Base-by-base conservation (phyloP, 176 grass and related monocot genomes). In the Paspalum notatum region DNA sequence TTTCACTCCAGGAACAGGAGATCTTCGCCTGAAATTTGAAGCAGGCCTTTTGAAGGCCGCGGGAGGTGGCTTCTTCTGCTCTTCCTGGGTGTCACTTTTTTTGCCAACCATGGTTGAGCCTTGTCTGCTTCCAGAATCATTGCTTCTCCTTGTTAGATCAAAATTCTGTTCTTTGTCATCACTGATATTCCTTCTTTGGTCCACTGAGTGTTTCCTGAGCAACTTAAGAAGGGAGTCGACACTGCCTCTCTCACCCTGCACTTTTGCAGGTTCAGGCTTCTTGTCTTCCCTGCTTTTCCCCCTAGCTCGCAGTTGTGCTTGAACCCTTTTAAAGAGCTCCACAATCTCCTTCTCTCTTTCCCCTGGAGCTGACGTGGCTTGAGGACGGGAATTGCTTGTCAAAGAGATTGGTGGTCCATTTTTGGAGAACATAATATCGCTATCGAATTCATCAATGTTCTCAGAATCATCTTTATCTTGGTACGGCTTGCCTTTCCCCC, bases 291-390 rank as follows among this genome's bases (percentile, higher is more conserved):
- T 84, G 52, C 80, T 68, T 69, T 84, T 72, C 2, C 85, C 61
- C 64, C 72, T 81, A 7, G 78, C 73, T 74, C 89, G 80, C 52
- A 92, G 46, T 54, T 92, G 90, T n/a, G 92, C 72, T 81, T 91
- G 90, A 37, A 92, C 88, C 66, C 81, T 98, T 91, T 86, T 92
- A 67, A 98, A 95, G 26, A 98, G 75, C 75, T 87, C 84, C 50
- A 95, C 77, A 22, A 93, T 95, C 66, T 91, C 92, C 62, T 89
- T 86, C 79, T 93, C 86, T 76, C 87, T 91, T 80, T 83, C 81
- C 51, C 86, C 89, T 50, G 86, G 86, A 76, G 50, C 58, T 54
- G 80, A 76, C 79, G 86, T 91, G 16, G 62, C 87, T 41, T 86
- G 83, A 54, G 70, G 71, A 68, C 79, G 71, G 9, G 73, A 58